Conservation (phyloP, 2,329 filamentous ascomycete genomes). For the Lasiodiplodia theobromae region DNA sequence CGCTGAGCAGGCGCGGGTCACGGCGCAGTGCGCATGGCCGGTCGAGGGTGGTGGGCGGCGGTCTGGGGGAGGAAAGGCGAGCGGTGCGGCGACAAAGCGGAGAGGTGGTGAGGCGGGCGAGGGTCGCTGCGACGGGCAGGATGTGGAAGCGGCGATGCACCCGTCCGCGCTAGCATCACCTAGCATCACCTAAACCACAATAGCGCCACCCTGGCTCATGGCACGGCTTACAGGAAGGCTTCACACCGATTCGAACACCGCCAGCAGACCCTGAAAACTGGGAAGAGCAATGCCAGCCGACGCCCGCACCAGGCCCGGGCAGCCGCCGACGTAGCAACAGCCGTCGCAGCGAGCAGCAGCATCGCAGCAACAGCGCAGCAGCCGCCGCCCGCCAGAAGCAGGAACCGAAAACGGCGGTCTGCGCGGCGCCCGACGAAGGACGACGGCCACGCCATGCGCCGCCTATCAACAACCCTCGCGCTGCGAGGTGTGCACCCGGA, state of each 20-base stretch:
- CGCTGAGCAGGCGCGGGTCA: slow-evolving; percentile 23
- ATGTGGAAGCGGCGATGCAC: slow-evolving; percentile 3
- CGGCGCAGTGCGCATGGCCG: slow-evolving; percentile 20
- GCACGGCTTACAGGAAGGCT: slow-evolving; percentile 21
- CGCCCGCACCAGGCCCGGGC: slow-evolving; percentile 10
- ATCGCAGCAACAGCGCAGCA: neutral
- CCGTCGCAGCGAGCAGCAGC: neutral
- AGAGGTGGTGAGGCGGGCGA: slow-evolving; percentile 23
- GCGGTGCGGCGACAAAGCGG: slow-evolving; percentile 36
- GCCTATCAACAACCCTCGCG: neutral
- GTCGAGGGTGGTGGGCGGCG: slow-evolving; percentile 30
- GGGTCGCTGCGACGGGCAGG: neutral
- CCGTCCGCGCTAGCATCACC: neutral
- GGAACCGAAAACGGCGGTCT: slow-evolving; percentile 22
- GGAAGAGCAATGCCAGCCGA: neutral
- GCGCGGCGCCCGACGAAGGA: slow-evolving; percentile 6
- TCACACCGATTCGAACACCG: slow-evolving; percentile 10
- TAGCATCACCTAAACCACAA: neutral
- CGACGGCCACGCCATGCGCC: slow-evolving; percentile 2
- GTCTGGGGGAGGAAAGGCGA: slow-evolving; percentile 35
- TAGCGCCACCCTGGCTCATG: slow-evolving; percentile 1
- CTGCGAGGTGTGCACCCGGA: neutral
- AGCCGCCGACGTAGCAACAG: slow-evolving; percentile 10
- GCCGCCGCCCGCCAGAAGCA: slow-evolving; percentile 16
- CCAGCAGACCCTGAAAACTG: neutral